phyloP scores from a whole-genome alignment of 495 filamentous ascomycete genomes.

The Penicillium roqueforti region DNA sequence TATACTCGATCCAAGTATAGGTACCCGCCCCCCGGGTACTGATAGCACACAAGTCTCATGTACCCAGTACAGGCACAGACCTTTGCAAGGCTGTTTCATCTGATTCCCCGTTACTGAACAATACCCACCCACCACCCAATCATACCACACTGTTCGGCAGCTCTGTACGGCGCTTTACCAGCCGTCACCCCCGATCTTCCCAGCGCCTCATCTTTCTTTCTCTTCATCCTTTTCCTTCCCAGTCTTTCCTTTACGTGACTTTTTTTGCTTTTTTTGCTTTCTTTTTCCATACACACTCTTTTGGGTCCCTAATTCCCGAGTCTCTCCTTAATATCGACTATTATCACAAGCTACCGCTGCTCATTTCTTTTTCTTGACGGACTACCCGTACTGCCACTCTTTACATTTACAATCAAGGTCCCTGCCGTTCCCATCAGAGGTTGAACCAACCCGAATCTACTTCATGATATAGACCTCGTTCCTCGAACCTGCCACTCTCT shows the following conservation, averaged over 20 bases:
- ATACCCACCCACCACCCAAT: constrained; percentile 4
- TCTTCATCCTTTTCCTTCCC: constrained; percentile 14
- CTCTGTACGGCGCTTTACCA: constrained; percentile 8
- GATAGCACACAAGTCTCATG: constrained; percentile 10
- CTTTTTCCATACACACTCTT: constrained; percentile 11
- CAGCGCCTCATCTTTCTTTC: constrained; percentile 18
- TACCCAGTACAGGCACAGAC: constrained; percentile 6
- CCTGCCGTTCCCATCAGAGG: constrained; percentile 4
- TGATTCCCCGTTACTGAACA: constrained; percentile 11
- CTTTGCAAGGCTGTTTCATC: constrained; percentile 6
- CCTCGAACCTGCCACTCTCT: constrained; percentile 9
- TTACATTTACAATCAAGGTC: constrained; percentile 14
- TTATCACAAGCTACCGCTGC: constrained; percentile 9
- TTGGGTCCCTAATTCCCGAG: constrained; percentile 13
- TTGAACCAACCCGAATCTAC: constrained; percentile 11
- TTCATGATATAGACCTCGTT: constrained; percentile 24
- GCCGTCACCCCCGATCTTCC: constrained; percentile 12
- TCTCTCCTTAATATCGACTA: constrained; percentile 23
- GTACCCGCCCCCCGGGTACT: neutral
- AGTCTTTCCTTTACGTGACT: constrained; percentile 10
- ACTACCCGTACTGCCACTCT: constrained; percentile 8
- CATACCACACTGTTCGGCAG: neutral
- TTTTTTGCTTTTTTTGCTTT: constrained; percentile 12
- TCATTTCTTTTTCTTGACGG: constrained; percentile 18
- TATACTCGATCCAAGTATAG: constrained; percentile 1